Evolutionary conservation across 768 basidiomycete species (phyloP), one percentile per base, ranked within the genome.

Genomic region (Termitomyces sp.): DNA sequence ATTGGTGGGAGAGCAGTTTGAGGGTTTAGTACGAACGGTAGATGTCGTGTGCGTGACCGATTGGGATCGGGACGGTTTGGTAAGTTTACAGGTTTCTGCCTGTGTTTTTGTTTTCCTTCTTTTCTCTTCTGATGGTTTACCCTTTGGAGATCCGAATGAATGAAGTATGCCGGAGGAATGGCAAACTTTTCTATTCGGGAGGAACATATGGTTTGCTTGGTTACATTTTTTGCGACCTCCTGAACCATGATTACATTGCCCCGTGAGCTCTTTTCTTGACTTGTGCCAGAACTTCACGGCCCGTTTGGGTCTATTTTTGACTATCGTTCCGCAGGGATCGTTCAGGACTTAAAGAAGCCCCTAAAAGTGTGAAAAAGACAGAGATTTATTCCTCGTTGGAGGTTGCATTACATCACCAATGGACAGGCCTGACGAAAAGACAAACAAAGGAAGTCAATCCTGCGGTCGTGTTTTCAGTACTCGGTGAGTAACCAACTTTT

Each of bases 141-240:
- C 32, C 35, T 48, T 52, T 48, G 37, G 65, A 98, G 96, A 77
- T 88, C 61, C 75, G 72, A 47, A 77, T 95, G 52, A 95, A 98
- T 68, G 79, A 82, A 50, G 76, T 83, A n/a, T 93, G 93, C 68
- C 79, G 94, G 57, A 77, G 79, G 54, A 74, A 81, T 47, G 73
- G 76, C 42, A 93, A 87, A 58, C 86, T 90, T 6, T 87, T 98
- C 67, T 98, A 97, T 63, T 84, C 87, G n/a, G 94, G 94, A 1
- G 91, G 91, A 11, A 87, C 89, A 15, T 95, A 93, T 67, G 96
- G 96, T 21, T 76, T 95, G 56, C 74, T 85, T 45, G 96, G 96
- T 15, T 99, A 93, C 71, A 92, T 97, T 64, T 97, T 98, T 66
- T 93, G 92, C 59, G 95, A 98, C 68, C 77, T 99, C 53, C 75